Evolutionary conservation across 75 land plant genomes (phyloP).

Genomic region (Pseudotsuga menziesii): DNA sequence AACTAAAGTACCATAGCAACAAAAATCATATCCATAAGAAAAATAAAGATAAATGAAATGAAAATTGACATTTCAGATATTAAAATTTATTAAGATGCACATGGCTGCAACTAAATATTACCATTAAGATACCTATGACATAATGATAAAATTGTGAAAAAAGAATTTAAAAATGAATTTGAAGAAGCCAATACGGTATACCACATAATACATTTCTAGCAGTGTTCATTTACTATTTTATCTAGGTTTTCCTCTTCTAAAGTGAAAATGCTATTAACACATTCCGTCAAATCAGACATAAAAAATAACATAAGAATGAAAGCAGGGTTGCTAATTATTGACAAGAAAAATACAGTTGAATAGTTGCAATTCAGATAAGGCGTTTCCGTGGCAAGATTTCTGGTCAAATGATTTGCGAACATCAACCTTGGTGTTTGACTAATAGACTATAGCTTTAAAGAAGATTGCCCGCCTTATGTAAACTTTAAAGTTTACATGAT

Average conservation of each 20-base stretch:
- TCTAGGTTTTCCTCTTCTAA: neutral
- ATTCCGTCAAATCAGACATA: neutral
- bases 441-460: too few relatives aligned
- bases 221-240: too few relatives aligned
- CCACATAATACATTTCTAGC: neutral
- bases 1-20: neutral
- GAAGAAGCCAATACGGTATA: neutral
- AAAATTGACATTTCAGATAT: neutral
- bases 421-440: too few relatives aligned
- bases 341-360: neutral
- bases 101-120: conserved; percentile 8
- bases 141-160: neutral
- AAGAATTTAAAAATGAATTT: neutral
- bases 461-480: too few relatives aligned
- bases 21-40: neutral
- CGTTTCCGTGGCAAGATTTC: too few relatives aligned
- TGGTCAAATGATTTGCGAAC: too few relatives aligned
- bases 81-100: conserved; percentile 6
- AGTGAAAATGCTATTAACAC: neutral
- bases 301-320: neutral
- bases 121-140: neutral
- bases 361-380: neutral
- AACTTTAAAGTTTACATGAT: too few relatives aligned
- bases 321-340: neutral
- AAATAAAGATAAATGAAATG: neutral